A percentile compares a stretch with the other conserved stretches of the same genome.
These are phyloP conservation scores for Suhomyces panamericanus DNA, from an alignment of 1,139 yeast genomes.

Conservation along the genomic window DNA sequence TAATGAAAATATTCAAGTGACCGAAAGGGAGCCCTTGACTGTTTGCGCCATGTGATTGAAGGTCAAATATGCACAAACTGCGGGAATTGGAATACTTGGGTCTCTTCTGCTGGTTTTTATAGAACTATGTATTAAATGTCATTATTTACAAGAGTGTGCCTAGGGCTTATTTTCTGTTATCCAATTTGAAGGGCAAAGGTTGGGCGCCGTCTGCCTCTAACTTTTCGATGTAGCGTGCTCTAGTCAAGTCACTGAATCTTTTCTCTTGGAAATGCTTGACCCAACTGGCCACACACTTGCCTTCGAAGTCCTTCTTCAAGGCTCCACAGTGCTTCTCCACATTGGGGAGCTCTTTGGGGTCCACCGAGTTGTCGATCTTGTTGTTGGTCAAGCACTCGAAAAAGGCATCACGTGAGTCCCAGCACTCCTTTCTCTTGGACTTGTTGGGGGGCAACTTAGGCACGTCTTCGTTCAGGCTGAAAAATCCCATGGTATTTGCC, in stretches of 20 bases:
- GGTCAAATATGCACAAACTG: neutral
- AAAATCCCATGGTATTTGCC: conserved; percentile 34
- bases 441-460: conserved; percentile 42
- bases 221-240: conserved; percentile 44
- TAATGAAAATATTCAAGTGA: conserved; percentile 21
- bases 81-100: neutral
- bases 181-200: conserved; percentile 49
- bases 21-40: conserved; percentile 34
- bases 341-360: conserved; percentile 33
- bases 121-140: neutral
- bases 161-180: conserved; percentile 15
- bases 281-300: conserved; percentile 49
- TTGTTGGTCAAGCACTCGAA: conserved; percentile 42
- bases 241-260: conserved; percentile 43
- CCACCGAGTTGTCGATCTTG: conserved; percentile 48
- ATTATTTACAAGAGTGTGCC: conserved; percentile 18
- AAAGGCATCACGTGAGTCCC: conserved; percentile 47
- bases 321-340: conserved; percentile 41
- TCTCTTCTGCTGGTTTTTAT: no score
- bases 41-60: conserved; percentile 2
- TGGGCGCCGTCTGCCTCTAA: conserved; percentile 51
- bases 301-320: conserved; percentile 36
- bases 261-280: conserved; percentile 48
- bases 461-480: conserved; percentile 28
- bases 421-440: conserved; percentile 40